Conservation (phyloP, 2,329 filamentous ascomycete species). For the Xylariomycetidae sp. region DNA sequence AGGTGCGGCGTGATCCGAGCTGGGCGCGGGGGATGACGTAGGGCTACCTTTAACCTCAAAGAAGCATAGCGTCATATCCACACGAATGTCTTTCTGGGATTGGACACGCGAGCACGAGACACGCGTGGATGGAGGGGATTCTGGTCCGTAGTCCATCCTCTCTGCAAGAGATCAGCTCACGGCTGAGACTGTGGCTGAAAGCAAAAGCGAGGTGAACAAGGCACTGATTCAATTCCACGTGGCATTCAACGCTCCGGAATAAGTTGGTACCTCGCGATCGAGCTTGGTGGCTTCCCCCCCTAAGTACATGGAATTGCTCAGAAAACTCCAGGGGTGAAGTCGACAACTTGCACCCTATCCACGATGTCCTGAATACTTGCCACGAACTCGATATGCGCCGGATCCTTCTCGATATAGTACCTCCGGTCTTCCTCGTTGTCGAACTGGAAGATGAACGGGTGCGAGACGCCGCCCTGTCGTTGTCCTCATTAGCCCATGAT, state of each 20-base stretch:
- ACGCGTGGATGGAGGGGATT: no score
- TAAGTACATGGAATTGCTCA: no score
- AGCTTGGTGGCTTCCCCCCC: background rate
- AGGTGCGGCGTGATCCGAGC: no score
- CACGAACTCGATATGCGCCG: constrained; percentile 53
- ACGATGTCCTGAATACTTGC: constrained; percentile 40
- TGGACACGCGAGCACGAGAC: no score
- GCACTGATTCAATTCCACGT: no score
- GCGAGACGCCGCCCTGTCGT: constrained; percentile 54
- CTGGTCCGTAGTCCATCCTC: no score
- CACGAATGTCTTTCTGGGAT: no score
- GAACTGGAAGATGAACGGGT: constrained; percentile 63
- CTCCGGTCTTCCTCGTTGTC: constrained; percentile 55
- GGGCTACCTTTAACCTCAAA: background rate
- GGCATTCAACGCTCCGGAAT: no score
- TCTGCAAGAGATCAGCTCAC: no score
- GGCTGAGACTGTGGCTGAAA: no score
- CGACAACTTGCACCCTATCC: constrained; percentile 48
- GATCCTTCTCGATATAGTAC: constrained; percentile 61
- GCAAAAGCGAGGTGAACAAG: no score
- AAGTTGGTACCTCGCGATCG: no score
- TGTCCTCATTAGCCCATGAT: background rate
- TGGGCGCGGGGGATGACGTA: constrained; percentile 12
- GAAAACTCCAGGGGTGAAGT: constrained; percentile 42
- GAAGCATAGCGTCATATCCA: background rate